A percentile compares a stretch with the other conserved stretches of the same genome.
phyloP scores from a whole-genome alignment of 1,284 basidiomycete genomes.

The Blastosporella zonata region DNA sequence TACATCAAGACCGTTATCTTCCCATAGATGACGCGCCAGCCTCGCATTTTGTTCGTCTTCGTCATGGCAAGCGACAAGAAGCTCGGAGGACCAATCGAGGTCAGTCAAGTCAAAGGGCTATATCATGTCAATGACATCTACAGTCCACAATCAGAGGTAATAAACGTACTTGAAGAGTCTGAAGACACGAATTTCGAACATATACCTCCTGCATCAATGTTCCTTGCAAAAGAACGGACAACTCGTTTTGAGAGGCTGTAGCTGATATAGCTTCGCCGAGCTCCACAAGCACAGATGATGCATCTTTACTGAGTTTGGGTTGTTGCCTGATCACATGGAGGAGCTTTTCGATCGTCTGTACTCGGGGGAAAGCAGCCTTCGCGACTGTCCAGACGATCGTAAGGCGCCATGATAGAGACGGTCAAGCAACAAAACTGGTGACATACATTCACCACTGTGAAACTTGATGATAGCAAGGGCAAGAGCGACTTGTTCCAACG shows the following conservation, averaged over 20 bases:
- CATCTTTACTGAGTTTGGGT: constrained; percentile 83
- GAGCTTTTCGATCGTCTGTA: constrained; percentile 69
- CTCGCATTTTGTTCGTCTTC: constrained; percentile 89
- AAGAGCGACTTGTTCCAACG: constrained; percentile 86
- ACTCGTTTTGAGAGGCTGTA: constrained; percentile 64
- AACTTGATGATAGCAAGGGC: constrained; percentile 84
- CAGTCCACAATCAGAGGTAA: neutral
- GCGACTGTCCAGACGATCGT: constrained; percentile 44
- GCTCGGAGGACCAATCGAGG: constrained; percentile 85
- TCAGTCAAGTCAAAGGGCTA: constrained; percentile 95
- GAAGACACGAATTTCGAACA: constrained; percentile 88
- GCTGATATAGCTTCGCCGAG: constrained; percentile 81
- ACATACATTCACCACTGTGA: constrained; percentile 82
- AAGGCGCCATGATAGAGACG: neutral
- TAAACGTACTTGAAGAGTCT: constrained; percentile 77
- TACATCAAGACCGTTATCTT: constrained; percentile 94
- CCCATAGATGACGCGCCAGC: constrained; percentile 86
- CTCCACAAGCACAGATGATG: constrained; percentile 80
- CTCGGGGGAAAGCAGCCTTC: constrained; percentile 69
- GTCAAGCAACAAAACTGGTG: neutral
- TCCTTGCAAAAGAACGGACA: constrained; percentile 66
- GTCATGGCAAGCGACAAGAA: constrained; percentile 92
- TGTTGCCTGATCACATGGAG: constrained; percentile 77
- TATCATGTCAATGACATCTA: constrained; percentile 1
- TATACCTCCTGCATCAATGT: constrained; percentile 88